Conservation (phyloP, 2,329 filamentous ascomycete species). For the Colletotrichum echinochloae region DNA sequence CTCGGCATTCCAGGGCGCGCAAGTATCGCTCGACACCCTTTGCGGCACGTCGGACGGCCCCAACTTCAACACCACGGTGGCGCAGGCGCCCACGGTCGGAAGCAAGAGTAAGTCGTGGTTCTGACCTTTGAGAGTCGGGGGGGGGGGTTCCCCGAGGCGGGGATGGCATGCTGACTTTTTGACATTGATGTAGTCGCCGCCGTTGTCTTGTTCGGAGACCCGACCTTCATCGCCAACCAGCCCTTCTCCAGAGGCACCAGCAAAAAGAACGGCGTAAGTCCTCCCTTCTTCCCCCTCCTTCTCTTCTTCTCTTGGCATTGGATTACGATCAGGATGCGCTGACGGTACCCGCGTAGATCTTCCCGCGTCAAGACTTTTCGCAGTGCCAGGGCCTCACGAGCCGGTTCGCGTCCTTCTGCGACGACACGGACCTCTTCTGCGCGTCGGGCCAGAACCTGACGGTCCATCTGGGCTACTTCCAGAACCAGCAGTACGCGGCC, state of each 20-base stretch:
- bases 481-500: slow-evolving; percentile 24
- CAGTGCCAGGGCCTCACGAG: slow-evolving; percentile 6
- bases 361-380: slow-evolving; percentile 29
- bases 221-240: slow-evolving; percentile 51
- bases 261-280: slow-evolving; percentile 53
- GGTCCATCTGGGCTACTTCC: slow-evolving; percentile 35
- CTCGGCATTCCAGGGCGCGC: no score
- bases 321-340: fast-evolving
- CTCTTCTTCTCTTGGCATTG: fast-evolving
- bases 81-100: slow-evolving; percentile 47
- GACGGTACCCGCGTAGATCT: slow-evolving; percentile 11
- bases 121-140: no score
- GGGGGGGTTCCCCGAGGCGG: neutral
- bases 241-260: slow-evolving; percentile 54
- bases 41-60: slow-evolving; percentile 51
- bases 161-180: neutral
- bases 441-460: slow-evolving; percentile 36
- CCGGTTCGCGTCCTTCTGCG: slow-evolving; percentile 32
- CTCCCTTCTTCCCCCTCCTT: neutral
- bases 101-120: slow-evolving; percentile 48
- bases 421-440: slow-evolving; percentile 34
- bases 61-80: slow-evolving; percentile 43
- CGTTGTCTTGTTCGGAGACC: slow-evolving; percentile 56
- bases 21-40: slow-evolving; percentile 53
- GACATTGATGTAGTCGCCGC: slow-evolving; percentile 51